These are phyloP conservation scores for Phyllosticta capitalensis DNA, from an alignment of 2,329 filamentous ascomycete genomes.

Conservation along the genomic window DNA sequence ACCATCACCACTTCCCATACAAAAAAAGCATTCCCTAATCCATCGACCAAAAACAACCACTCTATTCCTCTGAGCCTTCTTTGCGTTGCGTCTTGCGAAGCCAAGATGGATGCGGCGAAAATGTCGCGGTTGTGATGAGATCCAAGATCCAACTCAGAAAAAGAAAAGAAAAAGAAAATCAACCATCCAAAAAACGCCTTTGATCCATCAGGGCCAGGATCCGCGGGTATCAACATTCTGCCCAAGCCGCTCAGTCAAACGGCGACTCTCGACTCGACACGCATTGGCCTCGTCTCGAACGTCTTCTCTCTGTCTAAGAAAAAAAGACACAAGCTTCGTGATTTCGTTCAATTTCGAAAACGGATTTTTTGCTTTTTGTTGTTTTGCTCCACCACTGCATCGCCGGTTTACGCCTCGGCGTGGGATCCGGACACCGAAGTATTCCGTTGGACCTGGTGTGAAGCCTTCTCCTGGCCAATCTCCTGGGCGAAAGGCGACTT, in stretches of 20 bases:
- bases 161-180: background rate
- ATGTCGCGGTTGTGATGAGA: too few relatives aligned
- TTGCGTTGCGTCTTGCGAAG: too few relatives aligned
- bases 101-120: too few relatives aligned
- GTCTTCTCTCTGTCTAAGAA: background rate
- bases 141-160: too few relatives aligned
- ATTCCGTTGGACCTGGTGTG: slow-evolving; percentile 18
- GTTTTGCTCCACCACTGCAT: background rate
- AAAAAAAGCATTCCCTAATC: too few relatives aligned
- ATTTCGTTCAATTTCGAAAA: background rate
- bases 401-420: background rate
- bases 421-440: background rate
- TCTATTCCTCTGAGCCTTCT: too few relatives aligned
- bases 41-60: too few relatives aligned
- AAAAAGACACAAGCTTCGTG: background rate
- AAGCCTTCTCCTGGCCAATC: slow-evolving; percentile 23
- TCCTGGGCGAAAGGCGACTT: slow-evolving; percentile 44
- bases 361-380: background rate
- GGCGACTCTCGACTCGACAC: too few relatives aligned
- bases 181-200: background rate
- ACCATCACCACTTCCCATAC: too few relatives aligned
- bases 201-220: slow-evolving; percentile 25
- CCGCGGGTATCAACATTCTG: slow-evolving; percentile 25
- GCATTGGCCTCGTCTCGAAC: background rate
- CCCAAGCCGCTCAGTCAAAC: slow-evolving; percentile 21